These are phyloP conservation scores for Nakazawaea peltata DNA, from an alignment of 805 yeast genomes.

Conservation along the genomic window DNA sequence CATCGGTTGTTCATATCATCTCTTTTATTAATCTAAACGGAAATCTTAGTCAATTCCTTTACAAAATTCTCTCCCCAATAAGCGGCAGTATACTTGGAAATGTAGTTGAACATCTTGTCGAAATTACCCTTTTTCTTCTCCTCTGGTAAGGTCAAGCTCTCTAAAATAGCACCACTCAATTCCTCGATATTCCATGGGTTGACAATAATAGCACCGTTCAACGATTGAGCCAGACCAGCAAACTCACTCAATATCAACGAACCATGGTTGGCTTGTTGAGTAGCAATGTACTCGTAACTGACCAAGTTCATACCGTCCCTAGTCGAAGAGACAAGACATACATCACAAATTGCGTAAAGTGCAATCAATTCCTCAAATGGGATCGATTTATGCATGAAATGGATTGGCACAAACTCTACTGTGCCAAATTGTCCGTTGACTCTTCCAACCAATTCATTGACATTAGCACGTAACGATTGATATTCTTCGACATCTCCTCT, in stretches of 20 bases:
- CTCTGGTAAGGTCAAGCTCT: constrained; percentile 75
- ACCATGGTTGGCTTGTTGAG: constrained; percentile 83
- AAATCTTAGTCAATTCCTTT: constrained; percentile 56
- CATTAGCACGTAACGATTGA: constrained; percentile 86
- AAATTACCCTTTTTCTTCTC: constrained; percentile 78
- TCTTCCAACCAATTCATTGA: constrained; percentile 93
- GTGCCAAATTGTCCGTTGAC: constrained; percentile 96
- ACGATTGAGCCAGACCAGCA: constrained; percentile 98
- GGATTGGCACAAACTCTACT: constrained; percentile 95
- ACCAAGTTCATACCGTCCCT: constrained; percentile 99
- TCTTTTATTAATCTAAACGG: too few species aligned
- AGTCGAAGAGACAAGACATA: constrained; percentile 87
- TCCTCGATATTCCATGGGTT: constrained; percentile 99
- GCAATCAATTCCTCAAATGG: constrained; percentile 90
- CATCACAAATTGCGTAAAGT: constrained; percentile 78
- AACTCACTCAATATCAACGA: constrained; percentile 85
- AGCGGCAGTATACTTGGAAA: constrained; percentile 88
- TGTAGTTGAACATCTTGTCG: constrained; percentile 76
- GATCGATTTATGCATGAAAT: constrained; percentile 87
- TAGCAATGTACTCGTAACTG: constrained; percentile 92
- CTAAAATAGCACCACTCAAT: constrained; percentile 75
- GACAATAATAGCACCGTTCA: constrained; percentile 88
- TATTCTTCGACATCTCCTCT: constrained; percentile 98
- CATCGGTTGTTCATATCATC: too few species aligned
- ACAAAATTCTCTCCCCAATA: constrained; percentile 98